These are phyloP conservation scores for Prillingera fragicola DNA, from an alignment of 1,284 basidiomycete species.

Conservation along the genomic window DNA sequence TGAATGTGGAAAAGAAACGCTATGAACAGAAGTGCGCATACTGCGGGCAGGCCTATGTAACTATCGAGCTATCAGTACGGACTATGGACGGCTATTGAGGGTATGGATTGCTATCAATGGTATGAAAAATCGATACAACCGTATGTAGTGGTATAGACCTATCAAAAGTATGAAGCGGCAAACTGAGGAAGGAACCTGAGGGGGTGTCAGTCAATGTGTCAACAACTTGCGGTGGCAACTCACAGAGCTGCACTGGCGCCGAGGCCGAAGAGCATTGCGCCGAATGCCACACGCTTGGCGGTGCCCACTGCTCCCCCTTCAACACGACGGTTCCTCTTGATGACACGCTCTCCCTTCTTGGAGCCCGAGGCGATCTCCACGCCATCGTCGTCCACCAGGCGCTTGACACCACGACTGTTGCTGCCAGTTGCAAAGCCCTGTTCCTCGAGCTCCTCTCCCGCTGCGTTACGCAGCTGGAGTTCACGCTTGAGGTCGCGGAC, in stretches of 20 bases:
- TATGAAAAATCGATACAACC: not conserved
- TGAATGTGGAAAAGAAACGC: too few species aligned
- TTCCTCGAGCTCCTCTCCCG: conserved; percentile 42
- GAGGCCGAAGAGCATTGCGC: conserved; percentile 42
- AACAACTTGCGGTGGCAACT: conserved; percentile 12
- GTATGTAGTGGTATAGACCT: too few species aligned
- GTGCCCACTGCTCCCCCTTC: conserved; percentile 24
- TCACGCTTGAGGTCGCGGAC: conserved; percentile 44
- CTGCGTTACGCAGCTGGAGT: conserved; percentile 33
- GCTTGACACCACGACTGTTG: conserved; percentile 36
- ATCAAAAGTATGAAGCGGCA: too few species aligned
- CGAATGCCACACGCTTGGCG: conserved; percentile 40
- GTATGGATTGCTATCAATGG: not conserved
- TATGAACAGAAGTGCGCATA: too few species aligned
- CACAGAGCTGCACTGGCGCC: conserved; percentile 42
- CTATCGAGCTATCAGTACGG: too few species aligned
- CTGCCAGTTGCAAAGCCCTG: conserved; percentile 24
- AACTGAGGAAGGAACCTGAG: conserved; percentile 28
- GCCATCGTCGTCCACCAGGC: conserved; percentile 33
- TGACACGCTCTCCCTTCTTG: conserved; percentile 27
- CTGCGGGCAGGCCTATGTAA: too few species aligned
- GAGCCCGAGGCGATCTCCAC: conserved; percentile 29
- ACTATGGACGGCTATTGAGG: not conserved
- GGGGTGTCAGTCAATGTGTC: too few species aligned
- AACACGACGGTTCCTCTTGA: conserved; percentile 39